Percentiles rank a stretch among this genome's conserved stretches.
These are phyloP conservation scores for Aspergillus sojae DNA, from an alignment of 2,329 filamentous ascomycete species.

Conservation along the genomic window DNA sequence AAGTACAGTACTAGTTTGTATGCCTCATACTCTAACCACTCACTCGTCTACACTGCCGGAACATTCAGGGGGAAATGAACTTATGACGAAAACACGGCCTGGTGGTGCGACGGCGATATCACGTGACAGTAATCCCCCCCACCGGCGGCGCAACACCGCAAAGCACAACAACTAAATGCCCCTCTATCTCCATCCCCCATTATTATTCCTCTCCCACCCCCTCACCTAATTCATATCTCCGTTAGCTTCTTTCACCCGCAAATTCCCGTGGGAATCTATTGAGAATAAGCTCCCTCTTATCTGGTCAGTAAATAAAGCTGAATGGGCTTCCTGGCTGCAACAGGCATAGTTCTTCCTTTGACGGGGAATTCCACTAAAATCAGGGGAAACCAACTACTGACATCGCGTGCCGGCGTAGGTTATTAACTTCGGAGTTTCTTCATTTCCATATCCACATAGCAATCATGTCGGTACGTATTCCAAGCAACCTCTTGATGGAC, in stretches of 20 bases:
- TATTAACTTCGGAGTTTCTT: slow-evolving; percentile 25
- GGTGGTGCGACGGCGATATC: slow-evolving; percentile 24
- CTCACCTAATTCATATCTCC: slow-evolving; percentile 10
- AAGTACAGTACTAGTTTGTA: background rate
- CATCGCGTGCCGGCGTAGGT: slow-evolving; percentile 34
- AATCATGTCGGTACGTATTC: slow-evolving; percentile 39
- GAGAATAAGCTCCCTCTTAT: slow-evolving; percentile 21
- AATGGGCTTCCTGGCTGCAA: background rate
- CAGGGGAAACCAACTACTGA: slow-evolving; percentile 27
- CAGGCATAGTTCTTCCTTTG: background rate
- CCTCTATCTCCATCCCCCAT: slow-evolving; percentile 34
- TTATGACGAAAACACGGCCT: slow-evolving; percentile 14
- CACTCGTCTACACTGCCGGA: background rate
- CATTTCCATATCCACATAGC: slow-evolving; percentile 24
- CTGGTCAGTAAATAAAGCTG: slow-evolving; percentile 12
- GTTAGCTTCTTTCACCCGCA: slow-evolving; percentile 2
- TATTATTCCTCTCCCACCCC: slow-evolving; percentile 17
- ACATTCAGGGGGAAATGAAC: slow-evolving; percentile 7
- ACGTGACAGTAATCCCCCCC: slow-evolving; percentile 26
- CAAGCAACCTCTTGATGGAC: background rate
- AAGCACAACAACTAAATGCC: slow-evolving; percentile 38
- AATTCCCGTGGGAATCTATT: slow-evolving; percentile 6
- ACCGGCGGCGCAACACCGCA: slow-evolving; percentile 29
- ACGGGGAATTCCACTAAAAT: slow-evolving; percentile 6
- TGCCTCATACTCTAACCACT: background rate